phyloP scores from a whole-genome alignment of 306 rosid genomes.

The Vachellia collinsii region DNA sequence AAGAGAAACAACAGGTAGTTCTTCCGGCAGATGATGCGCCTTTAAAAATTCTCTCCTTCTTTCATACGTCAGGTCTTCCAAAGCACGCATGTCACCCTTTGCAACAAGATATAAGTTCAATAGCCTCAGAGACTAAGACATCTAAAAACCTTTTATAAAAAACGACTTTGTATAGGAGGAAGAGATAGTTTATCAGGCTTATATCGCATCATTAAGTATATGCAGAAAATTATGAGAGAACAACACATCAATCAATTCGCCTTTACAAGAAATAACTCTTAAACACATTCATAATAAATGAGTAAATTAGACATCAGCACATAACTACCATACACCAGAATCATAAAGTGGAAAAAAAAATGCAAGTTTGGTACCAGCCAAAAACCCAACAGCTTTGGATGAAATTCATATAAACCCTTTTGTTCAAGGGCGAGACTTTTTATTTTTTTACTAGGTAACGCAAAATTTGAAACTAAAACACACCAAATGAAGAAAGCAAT shows the following conservation, averaged over 20 bases:
- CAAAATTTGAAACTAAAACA: too few relatives aligned
- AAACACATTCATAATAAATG: not conserved
- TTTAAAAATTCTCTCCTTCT: conserved; percentile 77
- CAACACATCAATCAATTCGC: not conserved
- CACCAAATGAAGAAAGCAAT: too few relatives aligned
- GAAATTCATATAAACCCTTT: too few relatives aligned
- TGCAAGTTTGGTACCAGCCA: too few relatives aligned
- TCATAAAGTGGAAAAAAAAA: too few relatives aligned
- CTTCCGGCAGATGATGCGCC: conserved; percentile 74
- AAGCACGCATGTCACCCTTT: conserved; percentile 95
- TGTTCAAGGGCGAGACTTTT: too few relatives aligned
- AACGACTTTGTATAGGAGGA: not conserved
- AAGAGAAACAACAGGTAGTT: conserved; percentile 79
- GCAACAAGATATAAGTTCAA: conserved; percentile 38
- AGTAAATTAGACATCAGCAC: not conserved
- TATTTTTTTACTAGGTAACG: too few relatives aligned
- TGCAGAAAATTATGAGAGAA: not conserved
- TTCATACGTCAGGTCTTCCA: conserved; percentile 94
- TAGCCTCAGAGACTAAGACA: not conserved
- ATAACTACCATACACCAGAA: not conserved
- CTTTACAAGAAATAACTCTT: not conserved
- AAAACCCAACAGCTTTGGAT: too few relatives aligned
- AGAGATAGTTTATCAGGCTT: not conserved
- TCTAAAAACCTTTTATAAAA: not conserved
- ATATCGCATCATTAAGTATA: not conserved